Evolutionary conservation across 768 basidiomycete genomes (phyloP), one percentile per base, ranked within the genome.

Genomic region (Fibroporia radiculosa): DNA sequence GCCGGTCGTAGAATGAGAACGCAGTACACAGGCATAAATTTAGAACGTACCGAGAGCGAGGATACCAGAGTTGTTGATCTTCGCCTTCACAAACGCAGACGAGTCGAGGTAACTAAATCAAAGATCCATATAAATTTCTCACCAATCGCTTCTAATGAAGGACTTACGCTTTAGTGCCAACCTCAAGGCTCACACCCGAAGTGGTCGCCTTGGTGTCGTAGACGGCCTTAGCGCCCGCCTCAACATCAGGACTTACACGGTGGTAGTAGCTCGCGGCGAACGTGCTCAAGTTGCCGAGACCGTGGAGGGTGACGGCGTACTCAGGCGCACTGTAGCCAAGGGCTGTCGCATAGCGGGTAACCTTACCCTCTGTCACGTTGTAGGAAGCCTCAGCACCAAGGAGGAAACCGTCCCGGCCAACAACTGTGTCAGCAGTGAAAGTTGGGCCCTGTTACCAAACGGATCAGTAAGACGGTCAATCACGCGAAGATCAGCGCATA

Each of bases 211-310:
- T 95, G 68, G 84, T 77, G 72, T 97, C 93, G 66, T 95, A 99
- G 66, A 95, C 75, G 28, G 93, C 95, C 78, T 92, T 92, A 53
- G 92, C 92, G 63, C 91, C 91, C 49, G 90, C 93, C 71, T 95
- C 93, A 40, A 93, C 90, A 58, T 93, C 90, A 48, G 73, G 66
- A 65, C 74, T 85, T 63, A 96, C 92, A 50, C 86, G 85, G 79
- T 99, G 96, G 77, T 97, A 98, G 79, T 98, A 99, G 66, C 85
- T 89, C 48, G 95, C 96, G 42, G 85, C 75, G 74, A 93, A 97
- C 58, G 82, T 84, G 64, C 82, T 85, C 65, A 96, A 68, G 78
- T 96, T 98, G 74, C 88, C 85, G 62, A 97, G 80, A 54, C 85
- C 91, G 69, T 97, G 93, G 48, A 98, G 54, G 61, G 93, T 91